Base-by-base conservation (phyloP, 306 rosid species). In the Carpinus fangiana region DNA sequence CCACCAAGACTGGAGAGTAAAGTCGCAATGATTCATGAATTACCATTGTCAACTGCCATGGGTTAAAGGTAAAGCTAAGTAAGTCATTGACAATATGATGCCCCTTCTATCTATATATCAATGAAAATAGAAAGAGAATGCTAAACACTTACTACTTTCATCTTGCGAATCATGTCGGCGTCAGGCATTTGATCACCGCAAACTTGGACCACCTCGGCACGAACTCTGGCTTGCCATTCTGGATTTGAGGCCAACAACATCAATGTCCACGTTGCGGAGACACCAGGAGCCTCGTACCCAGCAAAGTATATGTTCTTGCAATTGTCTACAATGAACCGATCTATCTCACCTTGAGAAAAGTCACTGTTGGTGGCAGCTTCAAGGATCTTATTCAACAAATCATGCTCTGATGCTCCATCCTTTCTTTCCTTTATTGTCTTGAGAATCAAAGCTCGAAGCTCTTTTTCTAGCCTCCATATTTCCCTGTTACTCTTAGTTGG, bases 401-500 rank as follows among this genome's bases (percentile, higher is more conserved):
- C 85, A 4, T 73, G 77, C 76, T 72, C 76, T 8, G 23, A 7
- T 8, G 50, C 9, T 31, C 61, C 73, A 7, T 65, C 67, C 65
- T 64, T 72, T 62, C 89, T 65, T 38, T 86, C 73, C 76, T 74
- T 75, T 54, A 72, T 85, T 60, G 45, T 71, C 5, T 73, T 21
- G 2, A 84, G 76, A 48, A 90, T 84, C 83, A 82, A 84, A 73
- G 53, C 61, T 0, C 61, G 60, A 10, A 83, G 70, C 72, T 90
- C 89, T 70, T 86, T 87, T 73, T 86, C 87, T 8, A 89, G 43
- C 21, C 67, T 81, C 88, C 87, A 75, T 26, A 79, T 76, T 60
- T 86, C 84, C 76, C 79, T 86, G 3, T 86, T 87, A 81, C 56
- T 76, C 87, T 85, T 82, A 20, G 87, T 83, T 34, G 93, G 93